phyloP scores from a whole-genome alignment of 805 yeast genomes.

The Barnettozyma californica region DNA sequence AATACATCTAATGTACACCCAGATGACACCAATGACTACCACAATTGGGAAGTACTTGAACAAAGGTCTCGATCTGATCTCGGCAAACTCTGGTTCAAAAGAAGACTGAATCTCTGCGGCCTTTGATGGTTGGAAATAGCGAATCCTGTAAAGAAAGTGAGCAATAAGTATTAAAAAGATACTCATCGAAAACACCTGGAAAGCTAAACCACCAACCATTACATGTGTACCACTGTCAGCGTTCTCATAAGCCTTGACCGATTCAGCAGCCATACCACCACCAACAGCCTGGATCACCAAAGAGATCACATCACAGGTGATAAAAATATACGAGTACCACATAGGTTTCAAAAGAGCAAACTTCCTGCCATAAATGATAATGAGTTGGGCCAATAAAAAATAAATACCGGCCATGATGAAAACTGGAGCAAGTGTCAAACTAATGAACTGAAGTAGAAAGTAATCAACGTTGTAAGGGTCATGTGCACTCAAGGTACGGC shows the following conservation, averaged over 20 bases:
- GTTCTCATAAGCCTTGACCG: conserved; percentile 28
- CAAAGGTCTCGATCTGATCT: conserved; percentile 29
- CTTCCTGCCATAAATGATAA: conserved; percentile 53
- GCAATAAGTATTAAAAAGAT: conserved; percentile 48
- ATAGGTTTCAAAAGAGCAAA: conserved; percentile 51
- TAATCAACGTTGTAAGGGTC: conserved; percentile 31
- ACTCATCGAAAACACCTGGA: conserved; percentile 69
- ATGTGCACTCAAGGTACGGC: conserved; percentile 44
- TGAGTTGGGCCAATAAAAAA: conserved; percentile 60
- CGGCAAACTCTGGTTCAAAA: conserved; percentile 32
- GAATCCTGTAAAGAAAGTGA: conserved; percentile 40
- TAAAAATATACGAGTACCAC: conserved; percentile 58
- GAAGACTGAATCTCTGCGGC: conserved; percentile 24
- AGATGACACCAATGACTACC: conserved; percentile 42
- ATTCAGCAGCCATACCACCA: conserved; percentile 43
- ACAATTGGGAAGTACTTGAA: conserved; percentile 42
- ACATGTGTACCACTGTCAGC: conserved; percentile 50
- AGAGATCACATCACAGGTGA: conserved; percentile 59
- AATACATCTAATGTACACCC: conserved; percentile 60
- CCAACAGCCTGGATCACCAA: conserved; percentile 69
- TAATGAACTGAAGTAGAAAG: conserved; percentile 59
- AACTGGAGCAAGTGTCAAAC: conserved; percentile 76
- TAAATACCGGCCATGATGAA: conserved; percentile 83
- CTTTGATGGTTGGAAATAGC: conserved; percentile 23
- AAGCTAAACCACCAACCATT: conserved; percentile 74